phyloP scores from a whole-genome alignment of 768 basidiomycete species.

The Paxillus rubicundulus region DNA sequence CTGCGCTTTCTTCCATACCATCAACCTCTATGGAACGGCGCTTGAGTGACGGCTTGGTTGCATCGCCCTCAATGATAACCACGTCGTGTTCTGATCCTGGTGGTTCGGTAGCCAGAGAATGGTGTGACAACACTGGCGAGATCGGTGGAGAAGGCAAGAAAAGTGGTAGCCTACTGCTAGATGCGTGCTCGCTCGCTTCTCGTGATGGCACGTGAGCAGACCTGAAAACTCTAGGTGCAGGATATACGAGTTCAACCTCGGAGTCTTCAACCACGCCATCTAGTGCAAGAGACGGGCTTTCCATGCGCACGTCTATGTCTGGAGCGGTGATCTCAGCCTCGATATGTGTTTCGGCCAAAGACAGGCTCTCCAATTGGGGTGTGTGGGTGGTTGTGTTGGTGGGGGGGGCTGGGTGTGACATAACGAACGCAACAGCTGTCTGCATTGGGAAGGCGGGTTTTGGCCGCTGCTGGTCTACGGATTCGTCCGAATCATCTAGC shows the following conservation, averaged over 20 bases:
- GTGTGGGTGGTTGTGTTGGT: conserved; percentile 14
- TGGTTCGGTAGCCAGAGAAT: conserved; percentile 8
- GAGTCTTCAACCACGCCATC: conserved; percentile 7
- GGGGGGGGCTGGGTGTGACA: conserved; percentile 7
- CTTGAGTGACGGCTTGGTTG: conserved; percentile 16
- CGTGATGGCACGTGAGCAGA: conserved; percentile 8
- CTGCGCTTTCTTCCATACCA: conserved; percentile 6
- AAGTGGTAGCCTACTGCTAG: conserved; percentile 36
- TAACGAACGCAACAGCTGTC: not conserved
- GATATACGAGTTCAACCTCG: conserved; percentile 9
- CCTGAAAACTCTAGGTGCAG: conserved; percentile 1
- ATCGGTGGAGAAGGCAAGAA: conserved; percentile 48
- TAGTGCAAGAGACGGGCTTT: conserved; percentile 13
- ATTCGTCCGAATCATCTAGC: conserved; percentile 21
- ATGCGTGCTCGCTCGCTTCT: conserved; percentile 9
- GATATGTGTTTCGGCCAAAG: conserved; percentile 17
- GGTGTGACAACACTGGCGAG: conserved; percentile 25
- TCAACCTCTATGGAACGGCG: conserved; percentile 16
- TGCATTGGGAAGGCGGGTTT: conserved; percentile 10
- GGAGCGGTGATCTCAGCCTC: not conserved
- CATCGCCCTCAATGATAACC: conserved; percentile 7
- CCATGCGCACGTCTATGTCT: conserved; percentile 22
- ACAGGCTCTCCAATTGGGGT: conserved; percentile 20
- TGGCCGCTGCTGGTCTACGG: conserved; percentile 12
- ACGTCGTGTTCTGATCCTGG: conserved; percentile 21